Evolutionary conservation across 352 stramenopile genomes (phyloP), one percentile per base, ranked within the genome.

Genomic region (Pythium periplocum): DNA sequence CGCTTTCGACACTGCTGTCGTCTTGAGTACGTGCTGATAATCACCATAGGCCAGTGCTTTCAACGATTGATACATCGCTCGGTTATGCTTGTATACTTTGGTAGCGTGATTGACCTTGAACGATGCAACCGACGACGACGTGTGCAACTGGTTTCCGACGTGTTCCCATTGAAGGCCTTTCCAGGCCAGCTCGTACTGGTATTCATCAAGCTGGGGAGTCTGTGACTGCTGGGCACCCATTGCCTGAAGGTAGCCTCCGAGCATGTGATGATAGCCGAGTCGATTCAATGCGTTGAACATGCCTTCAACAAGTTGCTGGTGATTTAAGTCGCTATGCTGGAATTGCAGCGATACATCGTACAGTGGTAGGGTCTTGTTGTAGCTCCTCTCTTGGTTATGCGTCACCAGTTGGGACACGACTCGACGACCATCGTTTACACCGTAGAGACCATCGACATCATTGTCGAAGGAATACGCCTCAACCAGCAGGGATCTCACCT

Each of bases 181-280:
- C 85, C 85, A 95, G 1, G 83, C 81, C 26, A 89, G 58, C 51
- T 92, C 73, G 54, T 86, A 95, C 33, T 81, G 78, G 57, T 87
- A 70, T 41, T 90, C 71, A 8, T 73, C 55, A 7, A 75, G 50
- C 59, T 61, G 58, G 9, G 51, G 26, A 1, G 58, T 62, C 26
- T 55, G 44, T 6, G 37, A 31, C 6, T 41, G 38, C 43, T 45
- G 51, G 43, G 45, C 40, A 7, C n/a, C 31, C 26, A 66, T 35
- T 4, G 70, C 81, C 31, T 73, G 48, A 26, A 89, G 53, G 40
- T 87, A 86, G 6, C 71, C 66, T 17, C 82, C 52, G 2, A 93
- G 55, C 43, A 93, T 58, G 55, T 90, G 66, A n/a, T 87, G 71
- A 46, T 90, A 93, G 0, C 85, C 85, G 8, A 93, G 66, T 12